Evolutionary conservation across 2,329 filamentous ascomycete species (phyloP), one percentile per base, ranked within the genome.

Genomic region (Periconia macrospinosa): DNA sequence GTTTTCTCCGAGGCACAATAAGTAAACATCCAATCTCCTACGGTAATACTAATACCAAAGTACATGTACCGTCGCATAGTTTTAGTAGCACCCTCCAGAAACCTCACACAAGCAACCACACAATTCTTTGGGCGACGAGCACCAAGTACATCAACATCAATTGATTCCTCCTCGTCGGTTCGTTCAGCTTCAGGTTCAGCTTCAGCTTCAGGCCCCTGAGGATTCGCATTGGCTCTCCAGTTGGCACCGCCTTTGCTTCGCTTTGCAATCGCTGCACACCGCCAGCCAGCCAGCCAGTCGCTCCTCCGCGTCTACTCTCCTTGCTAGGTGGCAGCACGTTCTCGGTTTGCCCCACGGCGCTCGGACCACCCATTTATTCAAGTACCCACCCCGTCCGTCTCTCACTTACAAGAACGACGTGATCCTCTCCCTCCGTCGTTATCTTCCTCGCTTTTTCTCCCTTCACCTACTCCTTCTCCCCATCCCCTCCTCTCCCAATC

Each of bases 301-400:
- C 8, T 8, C 23, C 19, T 27, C 17, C n/a, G 3, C 30, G 18
- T 13, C 33, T 14, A 23, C 43, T 23, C 42, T 48, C 41, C 41
- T 49, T 49, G 53, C 52, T 35, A 50, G 48, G 30, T 41, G 47
- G 20, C 45, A 33, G 54, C 51, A 53, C 56, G 50, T 59, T 56
- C 56, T 59, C 56, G 54, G 8, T 3, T 52, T 55, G 49, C 54
- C 57, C 54, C 55, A 57, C 55, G 51, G 54, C 47, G 55, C 55
- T 50, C 52, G 27, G 46, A 17, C 55, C 55, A 30, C 13, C 40
- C 18, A 47, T 45, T 40, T 52, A 37, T 37, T 41, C 45, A 23
- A 47, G 30, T 47, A 40, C 33, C 30, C 30, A 13, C 41, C 46
- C 45, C 35, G 48, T 44, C 46, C n/a, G n/a, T n/a, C 37, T 45